Conservation (phyloP, 306 rosid species). For the Corylus americana region DNA sequence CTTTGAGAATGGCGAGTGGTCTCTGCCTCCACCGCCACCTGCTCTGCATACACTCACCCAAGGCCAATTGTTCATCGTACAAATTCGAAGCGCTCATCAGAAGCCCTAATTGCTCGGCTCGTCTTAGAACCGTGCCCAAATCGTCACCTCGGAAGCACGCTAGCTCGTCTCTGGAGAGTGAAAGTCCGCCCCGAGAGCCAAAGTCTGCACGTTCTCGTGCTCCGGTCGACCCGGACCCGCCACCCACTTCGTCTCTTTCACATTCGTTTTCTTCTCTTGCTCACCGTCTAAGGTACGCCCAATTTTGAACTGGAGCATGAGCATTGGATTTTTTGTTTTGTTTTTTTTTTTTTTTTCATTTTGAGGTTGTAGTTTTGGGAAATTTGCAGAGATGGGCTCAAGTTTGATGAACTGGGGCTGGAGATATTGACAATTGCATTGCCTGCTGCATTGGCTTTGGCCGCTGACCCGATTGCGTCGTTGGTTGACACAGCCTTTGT, state of each 20-base stretch:
- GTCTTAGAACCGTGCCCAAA: conserved; percentile 25
- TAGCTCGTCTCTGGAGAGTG: conserved; percentile 20
- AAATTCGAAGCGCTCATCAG: conserved; percentile 28
- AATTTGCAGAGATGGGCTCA: conserved; percentile 39
- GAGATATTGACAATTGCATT: conserved; percentile 83
- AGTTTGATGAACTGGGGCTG: conserved; percentile 60
- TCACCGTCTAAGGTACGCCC: conserved; percentile 39
- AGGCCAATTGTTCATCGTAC: conserved; percentile 16
- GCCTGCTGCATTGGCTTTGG: conserved; percentile 92
- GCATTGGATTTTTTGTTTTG: background rate
- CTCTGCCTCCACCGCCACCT: conserved; percentile 22
- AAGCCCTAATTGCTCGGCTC: conserved; percentile 24
- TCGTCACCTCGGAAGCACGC: conserved; percentile 26
- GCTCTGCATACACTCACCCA: conserved; percentile 31
- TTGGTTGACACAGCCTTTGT: conserved; percentile 89
- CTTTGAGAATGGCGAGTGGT: conserved; percentile 41
- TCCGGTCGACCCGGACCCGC: conserved; percentile 1
- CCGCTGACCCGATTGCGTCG: conserved; percentile 86
- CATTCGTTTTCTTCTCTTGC: conserved; percentile 24
- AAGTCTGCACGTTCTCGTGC: conserved; percentile 8
- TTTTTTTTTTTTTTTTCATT: background rate
- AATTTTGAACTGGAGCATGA: background rate
- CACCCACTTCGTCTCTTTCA: conserved; percentile 18
- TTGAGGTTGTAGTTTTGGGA: background rate
- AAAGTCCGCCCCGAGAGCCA: conserved; percentile 33